These are phyloP conservation scores for Hypocreales sp. DNA, from an alignment of 2,329 filamentous ascomycete genomes.

Conservation along the genomic window DNA sequence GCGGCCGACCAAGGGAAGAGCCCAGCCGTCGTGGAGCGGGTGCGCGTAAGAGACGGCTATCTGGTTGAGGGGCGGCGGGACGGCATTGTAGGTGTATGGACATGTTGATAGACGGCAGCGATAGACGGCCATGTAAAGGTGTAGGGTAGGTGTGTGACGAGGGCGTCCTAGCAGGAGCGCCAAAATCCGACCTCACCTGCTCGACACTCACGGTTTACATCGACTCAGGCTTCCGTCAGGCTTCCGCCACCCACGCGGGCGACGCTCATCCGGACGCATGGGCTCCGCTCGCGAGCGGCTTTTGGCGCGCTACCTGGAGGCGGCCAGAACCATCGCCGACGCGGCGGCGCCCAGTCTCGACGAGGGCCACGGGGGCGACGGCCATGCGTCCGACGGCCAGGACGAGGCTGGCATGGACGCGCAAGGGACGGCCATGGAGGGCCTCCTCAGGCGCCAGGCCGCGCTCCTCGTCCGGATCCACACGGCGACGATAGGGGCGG, in stretches of 20 bases:
- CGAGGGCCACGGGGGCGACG: too few species aligned
- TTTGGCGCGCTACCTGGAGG: constrained; percentile 11
- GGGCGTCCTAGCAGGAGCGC: too few species aligned
- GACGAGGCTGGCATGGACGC: constrained; percentile 1
- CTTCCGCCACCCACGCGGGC: background rate
- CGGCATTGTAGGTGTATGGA: constrained; percentile 84
- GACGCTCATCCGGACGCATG: constrained; percentile 7
- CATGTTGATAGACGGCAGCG: constrained; percentile 31
- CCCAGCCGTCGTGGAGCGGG: constrained; percentile 62
- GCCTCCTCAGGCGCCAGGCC: constrained; percentile 16
- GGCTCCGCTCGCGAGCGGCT: constrained; percentile 6
- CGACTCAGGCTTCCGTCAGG: too few species aligned
- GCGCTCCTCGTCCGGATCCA: constrained; percentile 9
- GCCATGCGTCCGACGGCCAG: too few species aligned
- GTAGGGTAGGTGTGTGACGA: too few species aligned
- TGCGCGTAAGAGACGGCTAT: constrained; percentile 87
- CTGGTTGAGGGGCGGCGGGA: constrained; percentile 79
- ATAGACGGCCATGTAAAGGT: too few species aligned
- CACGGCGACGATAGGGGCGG: constrained; percentile 5
- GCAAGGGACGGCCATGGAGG: constrained; percentile 7
- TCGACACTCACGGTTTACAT: too few species aligned
- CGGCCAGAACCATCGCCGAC: constrained; percentile 6
- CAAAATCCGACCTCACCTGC: too few species aligned
- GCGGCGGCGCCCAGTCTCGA: background rate
- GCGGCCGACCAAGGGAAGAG: constrained; percentile 50